Percentiles rank a stretch among this genome's conserved stretches.
phyloP scores from a whole-genome alignment of 768 basidiomycete species.

The Piloderma croceum region DNA sequence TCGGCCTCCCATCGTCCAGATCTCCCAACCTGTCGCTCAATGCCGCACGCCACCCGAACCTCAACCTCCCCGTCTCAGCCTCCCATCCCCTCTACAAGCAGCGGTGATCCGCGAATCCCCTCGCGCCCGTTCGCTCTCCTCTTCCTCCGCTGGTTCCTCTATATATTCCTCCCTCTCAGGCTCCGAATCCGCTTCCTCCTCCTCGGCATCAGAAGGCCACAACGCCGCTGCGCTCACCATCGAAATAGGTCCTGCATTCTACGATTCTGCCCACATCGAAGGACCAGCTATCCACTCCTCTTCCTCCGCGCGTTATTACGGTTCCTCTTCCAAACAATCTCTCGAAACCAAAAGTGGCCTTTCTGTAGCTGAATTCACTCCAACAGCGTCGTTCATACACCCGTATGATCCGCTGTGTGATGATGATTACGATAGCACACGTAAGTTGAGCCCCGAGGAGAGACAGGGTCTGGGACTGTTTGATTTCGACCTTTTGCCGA shows the following conservation, averaged over 20 bases:
- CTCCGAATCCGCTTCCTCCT: constrained; percentile 20
- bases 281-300: constrained; percentile 19
- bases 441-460: constrained; percentile 28
- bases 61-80: constrained; percentile 18
- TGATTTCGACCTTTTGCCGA: constrained; percentile 49
- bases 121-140: constrained; percentile 15
- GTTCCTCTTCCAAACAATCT: constrained; percentile 11
- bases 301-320: constrained; percentile 5
- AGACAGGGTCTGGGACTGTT: constrained; percentile 38
- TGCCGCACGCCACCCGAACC: constrained; percentile 7
- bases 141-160: constrained; percentile 13
- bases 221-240: constrained; percentile 23
- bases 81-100: constrained; percentile 20
- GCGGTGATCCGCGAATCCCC: constrained; percentile 21
- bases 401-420: constrained; percentile 34
- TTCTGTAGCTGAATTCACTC: background rate
- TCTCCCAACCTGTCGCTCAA: constrained; percentile 13
- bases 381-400: constrained; percentile 39
- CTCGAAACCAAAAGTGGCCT: constrained; percentile 2
- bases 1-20: no score
- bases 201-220: constrained; percentile 13
- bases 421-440: constrained; percentile 25
- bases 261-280: constrained; percentile 21
- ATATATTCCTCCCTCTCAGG: constrained; percentile 14
- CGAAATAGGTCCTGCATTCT: constrained; percentile 32